A percentile compares a stretch with the other conserved stretches of the same genome.
Conservation (phyloP, 192 early-diverging fungal species). For the Allomyces macrogynus region DNA sequence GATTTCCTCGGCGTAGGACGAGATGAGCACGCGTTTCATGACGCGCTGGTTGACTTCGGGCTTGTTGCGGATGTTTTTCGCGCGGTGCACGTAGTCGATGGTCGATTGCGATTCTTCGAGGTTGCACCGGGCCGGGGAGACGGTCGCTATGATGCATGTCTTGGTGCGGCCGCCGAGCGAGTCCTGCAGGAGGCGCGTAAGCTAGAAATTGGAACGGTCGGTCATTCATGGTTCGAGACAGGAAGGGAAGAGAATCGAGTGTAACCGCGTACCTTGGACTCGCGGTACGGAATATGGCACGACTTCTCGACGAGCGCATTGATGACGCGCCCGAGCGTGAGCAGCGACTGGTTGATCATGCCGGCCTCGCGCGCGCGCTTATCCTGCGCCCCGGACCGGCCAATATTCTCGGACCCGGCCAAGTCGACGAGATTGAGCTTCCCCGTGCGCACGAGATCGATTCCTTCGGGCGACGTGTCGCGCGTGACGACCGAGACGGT, state of each 20-base stretch:
- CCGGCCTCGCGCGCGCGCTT: slow-evolving; percentile 67
- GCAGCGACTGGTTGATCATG: slow-evolving; percentile 66
- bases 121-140: slow-evolving; percentile 48
- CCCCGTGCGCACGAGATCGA: slow-evolving; percentile 75
- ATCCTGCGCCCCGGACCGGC: slow-evolving; percentile 69
- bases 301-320: slow-evolving; percentile 35
- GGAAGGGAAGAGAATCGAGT: no score
- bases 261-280: background rate
- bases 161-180: slow-evolving; percentile 76
- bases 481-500: slow-evolving; percentile 74
- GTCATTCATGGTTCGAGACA: no score
- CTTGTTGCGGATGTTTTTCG: slow-evolving; percentile 57
- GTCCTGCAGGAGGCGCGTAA: slow-evolving; percentile 78
- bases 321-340: slow-evolving; percentile 52
- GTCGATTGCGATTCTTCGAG: slow-evolving; percentile 57
- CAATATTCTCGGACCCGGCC: slow-evolving; percentile 86
- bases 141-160: slow-evolving; percentile 88
- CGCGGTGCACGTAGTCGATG: slow-evolving; percentile 54
- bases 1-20: slow-evolving; percentile 59
- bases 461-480: slow-evolving; percentile 58
- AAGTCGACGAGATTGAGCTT: slow-evolving; percentile 93
- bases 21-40: slow-evolving; percentile 59
- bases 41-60: slow-evolving; percentile 58
- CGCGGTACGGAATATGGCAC: slow-evolving; percentile 40
- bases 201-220: slow-evolving; percentile 16